Evolutionary conservation across 2,329 filamentous ascomycete genomes (phyloP).

Genomic region (Epichloe glyceriae): DNA sequence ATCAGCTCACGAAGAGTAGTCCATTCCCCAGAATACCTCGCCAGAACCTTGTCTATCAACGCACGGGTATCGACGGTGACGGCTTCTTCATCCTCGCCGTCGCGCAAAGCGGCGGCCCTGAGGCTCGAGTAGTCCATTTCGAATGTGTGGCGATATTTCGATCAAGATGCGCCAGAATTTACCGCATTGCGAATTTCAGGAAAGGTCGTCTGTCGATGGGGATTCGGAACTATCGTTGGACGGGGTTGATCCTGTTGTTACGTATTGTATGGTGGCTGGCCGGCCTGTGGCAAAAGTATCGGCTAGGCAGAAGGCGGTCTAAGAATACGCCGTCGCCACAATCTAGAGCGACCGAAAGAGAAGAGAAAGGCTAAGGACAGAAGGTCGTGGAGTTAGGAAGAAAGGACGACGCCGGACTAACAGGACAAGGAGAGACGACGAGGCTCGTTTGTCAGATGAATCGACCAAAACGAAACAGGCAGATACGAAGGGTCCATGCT

Average conservation of each 20-base stretch:
- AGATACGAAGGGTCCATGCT: no score
- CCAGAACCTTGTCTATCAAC: constrained; percentile 93
- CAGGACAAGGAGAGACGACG: no score
- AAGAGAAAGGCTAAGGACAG: background rate
- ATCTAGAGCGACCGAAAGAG: background rate
- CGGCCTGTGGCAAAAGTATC: background rate
- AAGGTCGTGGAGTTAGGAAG: no score
- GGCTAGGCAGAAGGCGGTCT: background rate
- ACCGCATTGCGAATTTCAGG: background rate
- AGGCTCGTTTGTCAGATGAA: no score
- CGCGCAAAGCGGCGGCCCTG: constrained; percentile 73
- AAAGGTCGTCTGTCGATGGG: background rate
- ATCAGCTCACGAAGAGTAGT: constrained; percentile 82
- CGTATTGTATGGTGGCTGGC: background rate
- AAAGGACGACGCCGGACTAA: no score
- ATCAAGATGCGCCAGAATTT: background rate
- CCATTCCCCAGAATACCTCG: constrained; percentile 94
- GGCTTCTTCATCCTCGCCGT: constrained; percentile 85
- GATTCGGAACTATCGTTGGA: background rate
- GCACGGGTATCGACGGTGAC: constrained; percentile 96
- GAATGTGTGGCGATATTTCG: background rate
- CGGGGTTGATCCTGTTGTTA: background rate
- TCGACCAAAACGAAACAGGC: no score
- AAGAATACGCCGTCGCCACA: background rate
- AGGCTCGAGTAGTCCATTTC: constrained; percentile 62